A percentile compares a stretch with the other conserved stretches of the same genome.
phyloP scores from a whole-genome alignment of 2,329 filamentous ascomycete species.

The Arthrinium phaeospermum region DNA sequence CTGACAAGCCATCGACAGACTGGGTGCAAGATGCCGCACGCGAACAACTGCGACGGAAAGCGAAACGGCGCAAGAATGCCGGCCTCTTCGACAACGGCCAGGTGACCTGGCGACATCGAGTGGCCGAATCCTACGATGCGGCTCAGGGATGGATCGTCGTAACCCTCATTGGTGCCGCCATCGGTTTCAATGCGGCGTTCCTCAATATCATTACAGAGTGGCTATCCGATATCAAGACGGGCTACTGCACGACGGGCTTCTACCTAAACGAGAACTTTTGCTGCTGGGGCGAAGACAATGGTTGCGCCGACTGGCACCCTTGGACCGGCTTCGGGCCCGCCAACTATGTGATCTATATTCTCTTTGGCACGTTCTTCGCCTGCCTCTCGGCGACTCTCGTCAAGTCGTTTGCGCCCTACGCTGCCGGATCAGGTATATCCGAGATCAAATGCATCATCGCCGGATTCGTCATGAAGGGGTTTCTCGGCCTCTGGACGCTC shows the following conservation, averaged over 20 bases:
- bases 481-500: slow-evolving; percentile 88
- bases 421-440: slow-evolving; percentile 93
- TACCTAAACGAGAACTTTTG: slow-evolving; percentile 98
- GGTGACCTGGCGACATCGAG: slow-evolving; percentile 77
- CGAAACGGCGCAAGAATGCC: slow-evolving; percentile 73
- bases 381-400: slow-evolving; percentile 84
- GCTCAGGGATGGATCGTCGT: slow-evolving; percentile 98
- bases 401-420: slow-evolving; percentile 91
- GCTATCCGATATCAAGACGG: slow-evolving; percentile 93
- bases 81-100: slow-evolving; percentile 71
- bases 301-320: slow-evolving; percentile 85
- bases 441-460: slow-evolving; percentile 99
- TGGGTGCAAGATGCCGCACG: slow-evolving; percentile 98
- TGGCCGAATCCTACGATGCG: slow-evolving; percentile 90
- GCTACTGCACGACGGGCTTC: slow-evolving; percentile 94
- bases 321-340: slow-evolving; percentile 81
- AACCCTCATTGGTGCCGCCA: slow-evolving; percentile 88
- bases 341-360: slow-evolving; percentile 88
- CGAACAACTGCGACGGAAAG: slow-evolving; percentile 82
- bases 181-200: slow-evolving; percentile 90
- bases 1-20: slow-evolving; percentile 58
- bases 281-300: slow-evolving; percentile 93
- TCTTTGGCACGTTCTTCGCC: slow-evolving; percentile 83
- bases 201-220: slow-evolving; percentile 97
- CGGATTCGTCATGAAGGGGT: slow-evolving; percentile 99